Evolutionary conservation across 257 asterid genomes (phyloP).

Genomic region (Nyctanthes arbortristis): DNA sequence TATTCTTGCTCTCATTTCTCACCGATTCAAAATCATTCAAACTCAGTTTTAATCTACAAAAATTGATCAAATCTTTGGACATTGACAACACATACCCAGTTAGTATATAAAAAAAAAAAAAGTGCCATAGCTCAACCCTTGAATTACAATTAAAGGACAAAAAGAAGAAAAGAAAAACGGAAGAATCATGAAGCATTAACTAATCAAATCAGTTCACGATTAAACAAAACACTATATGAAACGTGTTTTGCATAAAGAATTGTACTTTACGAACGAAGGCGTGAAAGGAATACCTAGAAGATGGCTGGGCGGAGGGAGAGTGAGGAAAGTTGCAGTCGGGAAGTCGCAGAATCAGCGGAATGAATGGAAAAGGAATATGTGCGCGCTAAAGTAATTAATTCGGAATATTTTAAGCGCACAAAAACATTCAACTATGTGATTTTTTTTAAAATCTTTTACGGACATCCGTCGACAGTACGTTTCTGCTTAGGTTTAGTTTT

Average conservation of each 20-base stretch:
- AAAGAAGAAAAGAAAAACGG: not conserved
- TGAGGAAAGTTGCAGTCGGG: too few relatives aligned
- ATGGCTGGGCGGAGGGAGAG: too few relatives aligned
- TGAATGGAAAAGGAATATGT: not conserved
- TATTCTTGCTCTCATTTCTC: too few relatives aligned
- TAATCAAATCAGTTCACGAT: not conserved
- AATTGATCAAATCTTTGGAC: not conserved
- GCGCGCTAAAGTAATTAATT: not conserved
- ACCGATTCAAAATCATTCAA: not conserved
- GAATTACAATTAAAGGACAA: not conserved
- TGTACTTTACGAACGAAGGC: not conserved
- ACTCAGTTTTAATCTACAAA: too few relatives aligned
- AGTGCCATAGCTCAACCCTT: not conserved
- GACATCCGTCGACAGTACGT: not conserved
- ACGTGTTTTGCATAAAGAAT: not conserved
- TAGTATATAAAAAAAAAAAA: constrained; percentile 14
- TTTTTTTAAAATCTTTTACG: too few relatives aligned
- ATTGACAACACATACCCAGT: not conserved
- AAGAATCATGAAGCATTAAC: constrained; percentile 2
- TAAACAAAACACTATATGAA: not conserved
- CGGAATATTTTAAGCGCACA: too few relatives aligned
- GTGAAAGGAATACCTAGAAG: not conserved
- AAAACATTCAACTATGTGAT: too few relatives aligned
- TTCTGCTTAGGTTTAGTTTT: too few relatives aligned
- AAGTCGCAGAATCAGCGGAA: not conserved